Evolutionary conservation across 2,329 filamentous ascomycete species (phyloP), one percentile per base, ranked within the genome.

Genomic region (Penicillium digitatum): DNA sequence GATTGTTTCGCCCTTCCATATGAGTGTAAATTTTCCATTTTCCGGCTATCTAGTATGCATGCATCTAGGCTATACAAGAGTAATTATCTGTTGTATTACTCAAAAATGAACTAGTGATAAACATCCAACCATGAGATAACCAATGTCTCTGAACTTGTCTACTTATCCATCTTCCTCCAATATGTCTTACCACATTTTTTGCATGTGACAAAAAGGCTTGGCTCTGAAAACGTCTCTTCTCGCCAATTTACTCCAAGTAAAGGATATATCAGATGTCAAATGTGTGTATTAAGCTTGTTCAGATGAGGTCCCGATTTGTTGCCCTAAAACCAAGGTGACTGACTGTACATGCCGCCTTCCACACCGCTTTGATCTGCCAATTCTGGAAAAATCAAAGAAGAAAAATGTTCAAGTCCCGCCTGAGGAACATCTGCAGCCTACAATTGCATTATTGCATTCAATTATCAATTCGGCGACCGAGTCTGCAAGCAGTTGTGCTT

Each of bases 321-420:
- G 47, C 47, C 47, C 10, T 18, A 31, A 18, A 32, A 9, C 24
- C 48, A 39, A 62, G 54, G 61, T 46, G 52, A 12, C 3, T 46
- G 52, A 12, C 3, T 5, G 8, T 1, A 10, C 40, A 26, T 24
- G 66, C 69, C 69, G 69, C 66, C 53, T 26, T 32, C 3, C 16
- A 49, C 62, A 69, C 69, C 69, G 69, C 69, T 57, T 8, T 16
- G 5, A 62, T 69, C 61, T 71, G 69, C 69, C 66, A 52, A 38
- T 40, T 18, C 27, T 56, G 60, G 57, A 59, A 64, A 65, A 64
- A 63, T 64, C 57, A 62, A 56, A 53, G 58, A 61, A 66, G 65
- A 71, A 71, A 71, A 71, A 68, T 70, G 70, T 70, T 68, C 62
- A 42, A 48, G 58, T 56, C 58, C 60, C 55, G 55, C 52, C 54